A percentile compares a stretch with the other conserved stretches of the same genome.
phyloP scores from a whole-genome alignment of 768 basidiomycete genomes.

The Leccinum imitatum region DNA sequence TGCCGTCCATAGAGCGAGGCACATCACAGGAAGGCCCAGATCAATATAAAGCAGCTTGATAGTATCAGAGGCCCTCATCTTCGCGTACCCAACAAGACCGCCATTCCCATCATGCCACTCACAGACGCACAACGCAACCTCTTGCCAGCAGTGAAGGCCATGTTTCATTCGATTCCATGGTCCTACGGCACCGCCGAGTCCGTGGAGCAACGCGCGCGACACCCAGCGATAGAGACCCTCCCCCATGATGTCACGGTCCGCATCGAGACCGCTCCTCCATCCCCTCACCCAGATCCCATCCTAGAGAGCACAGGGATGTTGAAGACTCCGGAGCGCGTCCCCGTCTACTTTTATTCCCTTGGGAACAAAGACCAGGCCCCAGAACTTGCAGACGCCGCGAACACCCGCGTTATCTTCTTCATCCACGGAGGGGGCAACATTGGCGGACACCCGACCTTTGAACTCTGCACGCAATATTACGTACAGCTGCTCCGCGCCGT shows the following conservation, averaged over 20 bases:
- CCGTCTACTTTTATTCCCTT: constrained; percentile 21
- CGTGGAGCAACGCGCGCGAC: constrained; percentile 14
- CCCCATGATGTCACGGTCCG: constrained; percentile 13
- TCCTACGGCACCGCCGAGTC: neutral
- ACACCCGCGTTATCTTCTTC: constrained; percentile 23
- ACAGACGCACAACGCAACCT: constrained; percentile 15
- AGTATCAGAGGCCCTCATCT: neutral
- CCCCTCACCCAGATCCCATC: constrained; percentile 3
- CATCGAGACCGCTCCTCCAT: constrained; percentile 21
- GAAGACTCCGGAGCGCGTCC: constrained; percentile 19
- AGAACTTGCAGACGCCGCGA: neutral
- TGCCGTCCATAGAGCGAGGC: neutral
- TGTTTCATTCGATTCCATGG: neutral
- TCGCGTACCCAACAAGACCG: neutral
- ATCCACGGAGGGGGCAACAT: constrained; percentile 27
- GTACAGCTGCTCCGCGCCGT: constrained; percentile 11
- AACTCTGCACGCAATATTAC: constrained; percentile 6
- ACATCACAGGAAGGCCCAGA: neutral
- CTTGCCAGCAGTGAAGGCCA: neutral
- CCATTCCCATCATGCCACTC: constrained; percentile 13
- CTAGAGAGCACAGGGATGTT: neutral
- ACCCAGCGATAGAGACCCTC: neutral
- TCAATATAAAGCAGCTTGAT: neutral
- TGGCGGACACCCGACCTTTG: constrained; percentile 17
- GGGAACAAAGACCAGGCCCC: neutral